Evolutionary conservation across 2,329 filamentous ascomycete species (phyloP).

Genomic region (Monosporascus sp.): DNA sequence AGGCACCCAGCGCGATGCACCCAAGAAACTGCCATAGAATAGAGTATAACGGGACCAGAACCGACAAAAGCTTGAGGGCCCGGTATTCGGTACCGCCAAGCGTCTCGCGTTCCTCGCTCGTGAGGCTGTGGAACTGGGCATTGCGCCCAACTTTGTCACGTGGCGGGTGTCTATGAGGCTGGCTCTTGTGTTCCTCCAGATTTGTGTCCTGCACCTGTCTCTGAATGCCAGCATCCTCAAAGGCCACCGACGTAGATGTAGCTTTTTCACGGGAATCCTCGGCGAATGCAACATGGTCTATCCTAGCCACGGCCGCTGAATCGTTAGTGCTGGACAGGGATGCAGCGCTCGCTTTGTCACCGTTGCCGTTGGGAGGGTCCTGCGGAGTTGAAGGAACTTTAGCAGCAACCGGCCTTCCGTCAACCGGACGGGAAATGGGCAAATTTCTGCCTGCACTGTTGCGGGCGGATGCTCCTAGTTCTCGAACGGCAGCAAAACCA

Average conservation of each 20-base stretch:
- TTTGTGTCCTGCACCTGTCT: slow-evolving; percentile 11
- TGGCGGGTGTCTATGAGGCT: slow-evolving; percentile 27
- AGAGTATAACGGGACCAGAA: slow-evolving; percentile 58
- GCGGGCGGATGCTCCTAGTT: not conserved
- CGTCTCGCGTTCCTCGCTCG: slow-evolving; percentile 33
- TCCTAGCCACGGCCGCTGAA: not conserved
- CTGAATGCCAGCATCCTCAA: slow-evolving; percentile 8
- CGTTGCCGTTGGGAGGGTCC: not conserved
- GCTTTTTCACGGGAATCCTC: slow-evolving; percentile 9
- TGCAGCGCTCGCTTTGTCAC: not conserved
- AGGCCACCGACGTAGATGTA: slow-evolving; percentile 15
- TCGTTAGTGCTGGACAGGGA: not conserved
- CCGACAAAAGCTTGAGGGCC: slow-evolving; percentile 53
- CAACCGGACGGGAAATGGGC: slow-evolving; percentile 18
- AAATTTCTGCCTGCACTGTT: not conserved
- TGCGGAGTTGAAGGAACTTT: slow-evolving; percentile 10
- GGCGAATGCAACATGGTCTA: slow-evolving; percentile 19
- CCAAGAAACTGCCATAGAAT: slow-evolving; percentile 42
- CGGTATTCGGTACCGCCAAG: slow-evolving; percentile 62
- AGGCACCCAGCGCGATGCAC: slow-evolving; percentile 48
- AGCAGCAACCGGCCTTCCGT: slow-evolving; percentile 13
- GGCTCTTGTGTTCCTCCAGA: slow-evolving; percentile 2
- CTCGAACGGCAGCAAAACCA: slow-evolving; percentile 1
- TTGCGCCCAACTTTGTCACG: slow-evolving; percentile 32
- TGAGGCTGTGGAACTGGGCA: slow-evolving; percentile 20